Percentiles rank a stretch among this genome's conserved stretches.
Evolutionary conservation across 371 early-diverging fungal genomes (phyloP).

Genomic region (Phascolomyces articulosus): DNA sequence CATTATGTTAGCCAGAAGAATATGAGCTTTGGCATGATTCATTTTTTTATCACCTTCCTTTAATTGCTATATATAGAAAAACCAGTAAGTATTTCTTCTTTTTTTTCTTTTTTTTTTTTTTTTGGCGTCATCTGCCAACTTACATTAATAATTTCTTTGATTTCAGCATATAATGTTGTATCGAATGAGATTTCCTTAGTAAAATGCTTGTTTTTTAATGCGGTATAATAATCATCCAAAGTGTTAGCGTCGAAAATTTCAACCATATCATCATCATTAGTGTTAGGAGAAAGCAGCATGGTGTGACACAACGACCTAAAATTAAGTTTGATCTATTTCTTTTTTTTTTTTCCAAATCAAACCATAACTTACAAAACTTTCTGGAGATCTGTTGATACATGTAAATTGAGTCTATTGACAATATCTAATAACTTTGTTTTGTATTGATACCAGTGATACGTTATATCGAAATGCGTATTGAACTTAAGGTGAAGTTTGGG

Average conservation of each 20-base stretch:
- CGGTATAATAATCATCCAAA: not conserved
- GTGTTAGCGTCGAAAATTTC: not conserved
- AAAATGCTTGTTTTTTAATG: not conserved
- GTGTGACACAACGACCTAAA: not conserved
- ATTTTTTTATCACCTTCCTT: not conserved
- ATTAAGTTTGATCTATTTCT: not conserved
- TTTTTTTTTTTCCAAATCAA: not conserved
- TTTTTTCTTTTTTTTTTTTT: not conserved
- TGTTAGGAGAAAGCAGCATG: not conserved
- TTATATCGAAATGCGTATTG: not conserved
- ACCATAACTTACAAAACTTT: not conserved
- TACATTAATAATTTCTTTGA: conserved; percentile 8
- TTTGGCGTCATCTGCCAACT: not conserved
- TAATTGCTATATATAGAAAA: not conserved
- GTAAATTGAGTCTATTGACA: not conserved
- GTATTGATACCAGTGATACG: not conserved
- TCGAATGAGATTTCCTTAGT: not conserved
- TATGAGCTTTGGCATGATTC: not conserved
- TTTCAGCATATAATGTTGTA: not conserved
- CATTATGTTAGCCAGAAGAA: not conserved
- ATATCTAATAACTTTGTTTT: not conserved
- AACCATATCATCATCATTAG: conserved; percentile 1
- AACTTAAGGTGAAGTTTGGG: not conserved
- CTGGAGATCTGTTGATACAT: not conserved
- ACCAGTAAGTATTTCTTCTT: not conserved